Evolutionary conservation across 345 rosid genomes (phyloP).

Genomic region (Gossypium herbaceum): DNA sequence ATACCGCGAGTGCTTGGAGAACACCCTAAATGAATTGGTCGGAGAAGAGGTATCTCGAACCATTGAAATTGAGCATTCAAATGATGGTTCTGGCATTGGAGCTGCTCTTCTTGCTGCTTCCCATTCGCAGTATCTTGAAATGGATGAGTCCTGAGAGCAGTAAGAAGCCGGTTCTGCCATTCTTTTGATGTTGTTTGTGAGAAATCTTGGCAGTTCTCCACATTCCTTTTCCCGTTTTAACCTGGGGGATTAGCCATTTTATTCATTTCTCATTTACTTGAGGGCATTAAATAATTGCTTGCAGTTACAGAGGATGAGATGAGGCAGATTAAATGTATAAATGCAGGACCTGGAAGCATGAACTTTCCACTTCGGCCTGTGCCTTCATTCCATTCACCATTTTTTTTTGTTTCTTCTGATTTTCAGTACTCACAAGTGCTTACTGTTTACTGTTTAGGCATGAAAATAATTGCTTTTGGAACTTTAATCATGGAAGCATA

Average conservation of each 20-base stretch:
- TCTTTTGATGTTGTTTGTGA: not conserved
- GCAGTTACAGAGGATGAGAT: not conserved
- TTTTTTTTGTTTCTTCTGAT: no score
- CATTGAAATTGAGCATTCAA: constrained; percentile 45
- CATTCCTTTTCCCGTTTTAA: not conserved
- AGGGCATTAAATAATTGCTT: constrained; percentile 5
- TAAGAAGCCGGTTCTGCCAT: not conserved
- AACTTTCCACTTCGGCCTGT: not conserved
- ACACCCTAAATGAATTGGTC: constrained; percentile 52
- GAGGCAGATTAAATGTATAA: not conserved
- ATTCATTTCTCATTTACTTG: not conserved
- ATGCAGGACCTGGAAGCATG: not conserved
- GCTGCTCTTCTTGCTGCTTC: constrained; percentile 83
- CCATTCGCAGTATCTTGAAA: constrained; percentile 49
- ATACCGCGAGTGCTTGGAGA: constrained; percentile 56
- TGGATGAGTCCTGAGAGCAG: constrained; percentile 16
- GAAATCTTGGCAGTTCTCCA: not conserved
- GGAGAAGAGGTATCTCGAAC: constrained; percentile 54
- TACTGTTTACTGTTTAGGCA: no score
- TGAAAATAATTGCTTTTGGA: no score
- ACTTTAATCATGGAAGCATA: not conserved
- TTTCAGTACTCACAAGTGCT: no score
- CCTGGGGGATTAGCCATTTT: not conserved
- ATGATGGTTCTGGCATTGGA: constrained; percentile 77
- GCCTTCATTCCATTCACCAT: not conserved